Evolutionary conservation across 1,284 basidiomycete species (phyloP), one percentile per base, ranked within the genome.

Genomic region (Tylopilus sp.): DNA sequence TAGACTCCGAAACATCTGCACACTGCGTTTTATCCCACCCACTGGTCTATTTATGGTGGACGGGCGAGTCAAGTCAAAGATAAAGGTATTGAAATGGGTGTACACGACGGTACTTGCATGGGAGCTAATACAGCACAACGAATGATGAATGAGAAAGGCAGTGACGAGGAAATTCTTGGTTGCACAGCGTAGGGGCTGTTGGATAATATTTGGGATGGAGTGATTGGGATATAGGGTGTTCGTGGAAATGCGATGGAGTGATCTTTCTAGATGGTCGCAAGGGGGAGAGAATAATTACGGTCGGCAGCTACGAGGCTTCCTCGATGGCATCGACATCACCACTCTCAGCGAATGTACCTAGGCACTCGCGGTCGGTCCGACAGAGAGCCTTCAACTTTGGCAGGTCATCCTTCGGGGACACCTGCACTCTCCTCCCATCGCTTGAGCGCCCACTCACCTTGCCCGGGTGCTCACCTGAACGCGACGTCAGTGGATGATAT

Each of bases 391-490:
- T 85, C 25, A 86, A 55, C 34, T 67, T 69, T 8, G 75, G 72
- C 3, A 86, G 67, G 59, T 84, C 80, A 1, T 70, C 71, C 12
- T 61, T 54, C 19, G 86, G 68, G 18, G 76, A 71, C 6, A 86
- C 81, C 41, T 74, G 73, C 0, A 46, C 71, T 72, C 58, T 84
- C 80, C 3, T 68, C 56, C 84, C 84, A 86, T 31, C 75, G 74
- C 30, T 78, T 75, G 21, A 81, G 63, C 0, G 81, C 82, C 84
- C 84, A 86, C 46, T 77, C 72, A 15, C n/a, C 78, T 72, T 45
- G 81, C 75, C 59, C 73, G 82, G n/a, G 77, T 66, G 59, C 81
- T 82, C 31, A 78, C 77, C 82, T 84, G 39, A 3, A 44, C 13
- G 10, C 43, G 35, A 44, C 31, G 45, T 51, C 13, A 53, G 54